Evolutionary conservation across 2,329 filamentous ascomycete genomes (phyloP), one percentile per base, ranked within the genome.

Genomic region (Cladosporium colombiae): DNA sequence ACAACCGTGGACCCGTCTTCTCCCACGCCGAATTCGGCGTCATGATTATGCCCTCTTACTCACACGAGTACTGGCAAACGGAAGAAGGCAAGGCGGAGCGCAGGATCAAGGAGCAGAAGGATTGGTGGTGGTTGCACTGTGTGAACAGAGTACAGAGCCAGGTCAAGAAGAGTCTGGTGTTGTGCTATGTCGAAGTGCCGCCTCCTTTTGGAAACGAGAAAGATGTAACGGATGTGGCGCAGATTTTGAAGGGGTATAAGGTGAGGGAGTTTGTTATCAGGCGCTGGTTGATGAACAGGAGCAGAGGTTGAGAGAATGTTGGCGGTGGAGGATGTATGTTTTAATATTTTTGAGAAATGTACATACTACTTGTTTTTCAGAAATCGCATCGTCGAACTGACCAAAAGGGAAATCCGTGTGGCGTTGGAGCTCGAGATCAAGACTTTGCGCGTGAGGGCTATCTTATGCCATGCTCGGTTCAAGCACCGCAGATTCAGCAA

Each of bases 11-110:
- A 0, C 95, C 95, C 0, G 94, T 95, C 0, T 98, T 99, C 77
- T 89, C 92, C 25, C 95, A 99, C 75, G 95, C 95, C 25, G 93
- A 98, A 74, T 99, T 97, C 75, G 93, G 92, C 0, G 81, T 97
- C 52, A 83, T 94, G 27, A 87, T 99, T 49, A 76, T 98, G 3
- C 94, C 95, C 0, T 89, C 92, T 0, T 98, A 96, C 75, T 88
- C 80, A 7, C 82, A 95, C 74, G 75, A 86, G 0, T 88, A 89
- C 74, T 97, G 93, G 93, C 81, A 77, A 1, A 74, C 74, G 13
- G 80, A 81, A 29, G 81, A 78, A 10, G 75, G 75, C 6, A 79
- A 81, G 52, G 81, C 80, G 0, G 74, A 80, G 27, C 79, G 81
- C 29, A 69, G 84, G 69, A 79, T 82, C 1, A 78, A 84, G 56